Base-by-base conservation (phyloP, 176 grass and related monocot genomes). In the Pontederia paniculata region DNA sequence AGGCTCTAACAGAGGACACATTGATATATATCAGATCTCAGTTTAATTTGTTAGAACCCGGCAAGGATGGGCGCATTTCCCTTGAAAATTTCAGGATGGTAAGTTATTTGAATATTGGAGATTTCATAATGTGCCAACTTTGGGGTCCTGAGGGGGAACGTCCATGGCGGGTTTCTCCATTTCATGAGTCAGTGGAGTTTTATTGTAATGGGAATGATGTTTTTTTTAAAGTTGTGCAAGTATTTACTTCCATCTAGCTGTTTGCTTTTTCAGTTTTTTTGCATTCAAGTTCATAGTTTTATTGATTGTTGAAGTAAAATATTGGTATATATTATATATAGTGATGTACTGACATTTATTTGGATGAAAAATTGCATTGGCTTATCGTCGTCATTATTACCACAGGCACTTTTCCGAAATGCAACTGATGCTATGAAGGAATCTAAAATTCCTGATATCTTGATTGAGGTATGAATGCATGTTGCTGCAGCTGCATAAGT, bases 391-490 rank as follows among this genome's bases (percentile, higher is more conserved):
- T 17, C 13, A 21, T 72, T 50, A 9, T 74, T 58, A 63, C 44
- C 88, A 57, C 80, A 99, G 94, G 83, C 83, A 43, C 94, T 99
- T 72, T 18, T 81, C 47, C 60, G 56, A 62, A 90, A 97, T 72
- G 76, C 77, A 48, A 97, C 86, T 15, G 91, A 97, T 44, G 86
- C 91, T 25, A 97, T 97, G 91, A 97, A 77, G 71, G 86, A 89
- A 52, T 97, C 91, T 47, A 97, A 74, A 82, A 62, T 76, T 63
- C 77, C 86, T 76, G 91, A 97, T 67, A 84, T 97, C 55, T 74
- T 97, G 50, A 88, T 59, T 77, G 72, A 83, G 63, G 94, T 99
- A 93, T 63, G 74, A 63, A 23, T 15, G 45, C 5, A 21, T 21
- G 16, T 45, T 62, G 9, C 10, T 22, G 23, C 4, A 41, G 23